These are phyloP conservation scores for Poronia punctata DNA, from an alignment of 495 filamentous ascomycete genomes.

Conservation along the genomic window DNA sequence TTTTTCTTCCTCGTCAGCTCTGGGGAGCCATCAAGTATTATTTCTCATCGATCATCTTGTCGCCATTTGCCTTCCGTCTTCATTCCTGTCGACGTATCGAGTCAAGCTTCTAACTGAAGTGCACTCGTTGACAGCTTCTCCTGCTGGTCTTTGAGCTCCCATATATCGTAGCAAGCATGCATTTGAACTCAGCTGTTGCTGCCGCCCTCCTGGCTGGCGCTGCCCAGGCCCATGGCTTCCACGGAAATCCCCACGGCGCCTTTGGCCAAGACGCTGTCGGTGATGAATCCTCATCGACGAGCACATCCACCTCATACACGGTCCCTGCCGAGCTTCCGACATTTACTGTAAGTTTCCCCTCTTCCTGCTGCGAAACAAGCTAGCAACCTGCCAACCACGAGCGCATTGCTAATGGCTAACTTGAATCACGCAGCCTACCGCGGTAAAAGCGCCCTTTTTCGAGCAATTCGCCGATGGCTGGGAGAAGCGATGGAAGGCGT, in stretches of 20 bases:
- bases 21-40: constrained; percentile 4
- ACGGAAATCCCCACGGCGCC: constrained; percentile 43
- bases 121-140: constrained; percentile 1
- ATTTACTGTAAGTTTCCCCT: constrained; percentile 67
- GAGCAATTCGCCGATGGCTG: constrained; percentile 98
- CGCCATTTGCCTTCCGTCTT: too few relatives aligned
- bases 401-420: constrained; percentile 23
- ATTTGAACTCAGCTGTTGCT: constrained; percentile 73
- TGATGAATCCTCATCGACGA: constrained; percentile 36
- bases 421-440: constrained; percentile 57
- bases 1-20: constrained; percentile 9
- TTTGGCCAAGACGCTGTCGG: constrained; percentile 33
- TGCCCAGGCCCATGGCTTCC: constrained; percentile 64
- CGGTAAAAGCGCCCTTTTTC: constrained; percentile 86
- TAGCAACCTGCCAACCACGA: background rate
- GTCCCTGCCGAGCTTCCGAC: constrained; percentile 56
- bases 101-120: background rate
- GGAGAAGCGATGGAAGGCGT: constrained; percentile 85
- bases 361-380: background rate
- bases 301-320: constrained; percentile 3
- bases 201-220: constrained; percentile 61
- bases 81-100: background rate
- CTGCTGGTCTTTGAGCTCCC: too few relatives aligned
- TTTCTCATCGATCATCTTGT: constrained; percentile 4
- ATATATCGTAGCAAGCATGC: constrained; percentile 39